phyloP scores from a whole-genome alignment of 306 rosid species.

The Citrullus amarus region DNA sequence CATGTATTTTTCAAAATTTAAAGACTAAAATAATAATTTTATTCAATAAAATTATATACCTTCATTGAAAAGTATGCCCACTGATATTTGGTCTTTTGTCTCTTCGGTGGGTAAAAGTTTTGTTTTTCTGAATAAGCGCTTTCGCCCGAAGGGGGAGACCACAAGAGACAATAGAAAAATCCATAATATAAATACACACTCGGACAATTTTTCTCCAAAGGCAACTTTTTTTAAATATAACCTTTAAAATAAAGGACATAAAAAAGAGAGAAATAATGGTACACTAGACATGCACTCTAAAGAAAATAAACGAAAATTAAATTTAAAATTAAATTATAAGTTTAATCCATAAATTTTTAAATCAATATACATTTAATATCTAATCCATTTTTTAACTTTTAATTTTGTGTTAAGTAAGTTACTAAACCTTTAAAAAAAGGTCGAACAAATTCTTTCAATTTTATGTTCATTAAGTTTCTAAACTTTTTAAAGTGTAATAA shows the following conservation, averaged over 20 bases:
- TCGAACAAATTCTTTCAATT: no score
- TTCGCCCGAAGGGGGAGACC: neutral
- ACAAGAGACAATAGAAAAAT: neutral
- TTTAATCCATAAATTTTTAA: no score
- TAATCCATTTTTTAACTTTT: no score
- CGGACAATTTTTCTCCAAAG: neutral
- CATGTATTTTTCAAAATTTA: no score
- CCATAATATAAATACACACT: no score
- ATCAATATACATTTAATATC: no score
- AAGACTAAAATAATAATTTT: no score
- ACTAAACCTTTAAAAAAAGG: no score
- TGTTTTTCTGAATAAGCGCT: neutral
- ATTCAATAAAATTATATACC: no score
- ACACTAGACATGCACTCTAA: neutral
- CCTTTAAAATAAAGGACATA: neutral
- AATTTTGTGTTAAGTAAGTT: no score
- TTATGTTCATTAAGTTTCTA: no score
- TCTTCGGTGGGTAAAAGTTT: neutral
- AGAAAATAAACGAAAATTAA: neutral
- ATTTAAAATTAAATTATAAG: neutral
- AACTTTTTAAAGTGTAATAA: no score
- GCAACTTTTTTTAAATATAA: neutral
- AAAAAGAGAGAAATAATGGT: neutral
- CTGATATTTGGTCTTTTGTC: neutral
- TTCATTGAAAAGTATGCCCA: neutral